Conservation (phyloP, 768 basidiomycete genomes). For the Lactarius akahatsu region DNA sequence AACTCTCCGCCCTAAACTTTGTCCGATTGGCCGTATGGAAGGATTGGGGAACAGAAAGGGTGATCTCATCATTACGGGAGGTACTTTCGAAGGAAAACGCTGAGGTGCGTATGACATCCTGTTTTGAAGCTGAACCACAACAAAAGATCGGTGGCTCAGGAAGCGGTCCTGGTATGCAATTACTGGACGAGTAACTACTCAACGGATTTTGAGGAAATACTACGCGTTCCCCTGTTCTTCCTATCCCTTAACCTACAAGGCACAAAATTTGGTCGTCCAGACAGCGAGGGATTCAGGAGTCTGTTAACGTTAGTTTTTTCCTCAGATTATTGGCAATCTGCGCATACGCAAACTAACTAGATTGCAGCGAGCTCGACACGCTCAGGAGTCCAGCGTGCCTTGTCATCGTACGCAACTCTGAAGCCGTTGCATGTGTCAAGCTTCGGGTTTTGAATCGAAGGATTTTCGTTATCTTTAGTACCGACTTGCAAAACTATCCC, state of each 20-base stretch:
- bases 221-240: not conserved
- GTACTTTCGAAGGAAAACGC: not conserved
- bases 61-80: not conserved
- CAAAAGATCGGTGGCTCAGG: not conserved
- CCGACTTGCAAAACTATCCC: not conserved
- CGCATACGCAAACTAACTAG: not conserved
- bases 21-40: not conserved
- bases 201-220: not conserved
- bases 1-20: not conserved
- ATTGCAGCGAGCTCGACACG: not conserved
- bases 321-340: not conserved
- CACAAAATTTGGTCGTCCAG: not conserved
- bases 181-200: not conserved
- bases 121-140: not conserved
- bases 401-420: not conserved
- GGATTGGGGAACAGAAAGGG: not conserved
- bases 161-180: not conserved
- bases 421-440: not conserved
- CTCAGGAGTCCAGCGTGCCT: not conserved
- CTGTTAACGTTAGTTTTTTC: not conserved
- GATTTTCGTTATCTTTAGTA: not conserved
- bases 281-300: not conserved
- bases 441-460: not conserved
- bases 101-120: not conserved
- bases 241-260: not conserved